Percentiles rank a stretch among this genome's conserved stretches.
phyloP scores from a whole-genome alignment of 768 basidiomycete genomes.

The Lactarius evosmus region DNA sequence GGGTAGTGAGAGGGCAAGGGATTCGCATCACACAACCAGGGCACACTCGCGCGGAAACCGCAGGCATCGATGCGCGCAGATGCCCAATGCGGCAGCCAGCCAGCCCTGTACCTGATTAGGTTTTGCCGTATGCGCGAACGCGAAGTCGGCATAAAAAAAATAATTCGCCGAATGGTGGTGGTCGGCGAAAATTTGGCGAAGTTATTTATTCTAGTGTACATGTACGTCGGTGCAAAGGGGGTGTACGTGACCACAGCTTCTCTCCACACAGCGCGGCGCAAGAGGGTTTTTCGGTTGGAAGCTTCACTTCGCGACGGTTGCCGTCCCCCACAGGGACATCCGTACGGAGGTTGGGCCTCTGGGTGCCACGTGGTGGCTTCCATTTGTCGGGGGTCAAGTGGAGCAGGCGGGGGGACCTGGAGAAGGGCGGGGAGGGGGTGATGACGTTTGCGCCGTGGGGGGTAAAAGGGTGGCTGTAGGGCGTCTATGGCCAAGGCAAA shows the following conservation, averaged over 20 bases:
- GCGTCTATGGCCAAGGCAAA: neutral
- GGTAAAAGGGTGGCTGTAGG: neutral
- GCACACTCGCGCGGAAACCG: conserved; percentile 8
- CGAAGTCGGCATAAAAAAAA: neutral
- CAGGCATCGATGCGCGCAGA: conserved; percentile 11
- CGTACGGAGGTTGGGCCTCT: neutral
- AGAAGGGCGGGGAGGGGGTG: conserved; percentile 4
- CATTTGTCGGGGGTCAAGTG: neutral
- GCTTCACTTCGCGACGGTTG: conserved; percentile 14
- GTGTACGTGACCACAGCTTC: conserved; percentile 1
- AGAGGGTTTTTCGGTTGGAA: conserved; percentile 6
- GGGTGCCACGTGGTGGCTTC: conserved; percentile 14
- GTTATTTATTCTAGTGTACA: conserved; percentile 8
- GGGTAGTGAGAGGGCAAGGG: neutral
- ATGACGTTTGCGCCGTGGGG: conserved; percentile 16
- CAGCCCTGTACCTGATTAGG: conserved; percentile 15
- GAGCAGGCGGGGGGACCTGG: conserved; percentile 10
- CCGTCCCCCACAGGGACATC: neutral
- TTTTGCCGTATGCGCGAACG: conserved; percentile 1
- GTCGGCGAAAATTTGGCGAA: neutral
- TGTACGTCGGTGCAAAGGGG: neutral
- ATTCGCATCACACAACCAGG: neutral
- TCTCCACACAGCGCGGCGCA: conserved; percentile 12
- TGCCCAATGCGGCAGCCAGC: neutral
- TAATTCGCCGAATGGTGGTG: neutral